Base-by-base conservation (phyloP, 2,329 filamentous ascomycete genomes). In the Ilyonectria mors-panacis region DNA sequence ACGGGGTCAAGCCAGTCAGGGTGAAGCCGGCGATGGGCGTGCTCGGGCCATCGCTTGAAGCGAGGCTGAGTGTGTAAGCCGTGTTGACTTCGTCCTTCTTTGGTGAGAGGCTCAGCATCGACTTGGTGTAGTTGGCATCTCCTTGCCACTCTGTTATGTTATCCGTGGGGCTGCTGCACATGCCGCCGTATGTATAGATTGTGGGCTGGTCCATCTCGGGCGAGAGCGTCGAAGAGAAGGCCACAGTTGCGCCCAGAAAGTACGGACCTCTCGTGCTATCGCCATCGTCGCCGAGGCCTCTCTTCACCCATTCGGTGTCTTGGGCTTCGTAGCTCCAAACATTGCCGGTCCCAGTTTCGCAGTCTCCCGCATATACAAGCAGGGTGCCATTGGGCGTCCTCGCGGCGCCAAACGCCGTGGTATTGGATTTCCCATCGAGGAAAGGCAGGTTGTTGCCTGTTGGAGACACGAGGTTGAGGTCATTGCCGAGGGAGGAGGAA, bases 1-100 rank as follows among this genome's bases (percentile, higher is more conserved):
- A 92, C 0, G 93, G 89, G 6, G 87, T 83, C 26, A 98, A 83
- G 0, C 90, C 86, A 1, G 95, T 97, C 57, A 97, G 88, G 1
- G 91, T 92, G 81, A 97, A 97, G 9, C 95, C 95, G 9, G 95
- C 95, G 80, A 97, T 94, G 1, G 94, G 87, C 48, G 95, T 88
- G 0, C 93, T 93, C 0, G 75, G 92, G 80, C 91, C 92, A 53
- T 88, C 77, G 69, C 78, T 81, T 19, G 81, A 75, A 42, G 86
- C 78, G 4, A 83, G 73, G 58, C 79, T 73, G 68, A 83, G 74
- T 3, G 76, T 73, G 74, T 85, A 84, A 23, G 72, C 68, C 12
- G 76, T 61, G 47, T 76, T 67, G 54, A 77, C 48, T 4, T 74
- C 64, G 3, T 77, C 73, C 9, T 74, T 71, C 6, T 77, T 77